Conservation (phyloP, 164 flowering plant genomes). For the Magnolia changhungtana region DNA sequence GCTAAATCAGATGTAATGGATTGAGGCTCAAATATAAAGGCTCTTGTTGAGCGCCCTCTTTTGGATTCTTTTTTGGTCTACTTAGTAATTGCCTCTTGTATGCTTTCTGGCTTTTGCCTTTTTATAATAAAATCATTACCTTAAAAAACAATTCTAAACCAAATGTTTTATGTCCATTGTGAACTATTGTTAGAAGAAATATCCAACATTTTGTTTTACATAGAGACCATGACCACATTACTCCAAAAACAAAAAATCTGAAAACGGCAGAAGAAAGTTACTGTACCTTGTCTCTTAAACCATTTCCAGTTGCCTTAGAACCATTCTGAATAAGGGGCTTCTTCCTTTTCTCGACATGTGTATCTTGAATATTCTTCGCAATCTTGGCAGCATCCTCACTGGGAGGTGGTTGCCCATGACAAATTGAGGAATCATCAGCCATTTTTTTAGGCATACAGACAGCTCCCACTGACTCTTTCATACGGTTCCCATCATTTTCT, state of each 20-base stretch:
- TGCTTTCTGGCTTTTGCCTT: too few relatives aligned
- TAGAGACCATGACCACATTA: too few relatives aligned
- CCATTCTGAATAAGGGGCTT: conserved; percentile 5
- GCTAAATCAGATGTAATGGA: too few relatives aligned
- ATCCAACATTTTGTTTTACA: not conserved
- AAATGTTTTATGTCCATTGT: too few relatives aligned
- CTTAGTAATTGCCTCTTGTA: too few relatives aligned
- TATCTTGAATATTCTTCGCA: conserved; percentile 2
- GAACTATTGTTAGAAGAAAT: not conserved
- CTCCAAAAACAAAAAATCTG: not conserved
- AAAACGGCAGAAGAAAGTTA: not conserved
- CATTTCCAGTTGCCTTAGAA: conserved; percentile 16
- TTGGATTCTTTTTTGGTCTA: too few relatives aligned
- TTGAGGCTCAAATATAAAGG: too few relatives aligned
- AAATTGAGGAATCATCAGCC: conserved; percentile 9
- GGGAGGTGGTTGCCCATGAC: not conserved
- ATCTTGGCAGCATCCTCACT: conserved; percentile 5
- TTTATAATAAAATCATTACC: too few relatives aligned
- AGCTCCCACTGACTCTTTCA: conserved; percentile 5
- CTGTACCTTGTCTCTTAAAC: conserved; percentile 9
- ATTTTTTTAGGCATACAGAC: conserved; percentile 2
- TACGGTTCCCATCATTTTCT: conserved; percentile 7
- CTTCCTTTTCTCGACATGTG: conserved; percentile 4
- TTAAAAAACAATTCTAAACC: too few relatives aligned
- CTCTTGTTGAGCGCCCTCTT: too few relatives aligned